phyloP scores from a whole-genome alignment of 805 yeast genomes.

The Kuraishia floccosa region DNA sequence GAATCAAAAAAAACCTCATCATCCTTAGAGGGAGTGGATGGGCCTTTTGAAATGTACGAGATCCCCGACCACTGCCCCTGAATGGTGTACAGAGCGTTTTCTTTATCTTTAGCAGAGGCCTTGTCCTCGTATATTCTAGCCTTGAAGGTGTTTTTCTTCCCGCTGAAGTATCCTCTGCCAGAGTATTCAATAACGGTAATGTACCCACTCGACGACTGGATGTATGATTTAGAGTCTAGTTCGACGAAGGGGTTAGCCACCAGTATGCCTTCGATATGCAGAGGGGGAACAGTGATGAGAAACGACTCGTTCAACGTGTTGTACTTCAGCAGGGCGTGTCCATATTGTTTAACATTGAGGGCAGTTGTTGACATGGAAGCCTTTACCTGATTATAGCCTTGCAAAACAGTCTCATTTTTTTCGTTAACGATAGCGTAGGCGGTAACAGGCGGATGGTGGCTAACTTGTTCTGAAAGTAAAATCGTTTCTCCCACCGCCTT shows the following conservation, averaged over 20 bases:
- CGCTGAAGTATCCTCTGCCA: constrained; percentile 92
- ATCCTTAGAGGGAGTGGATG: constrained; percentile 27
- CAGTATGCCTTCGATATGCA: constrained; percentile 89
- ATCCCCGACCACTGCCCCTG: constrained; percentile 88
- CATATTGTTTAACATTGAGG: constrained; percentile 80
- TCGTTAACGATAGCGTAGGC: constrained; percentile 78
- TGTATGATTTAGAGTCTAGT: constrained; percentile 78
- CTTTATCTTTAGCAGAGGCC: constrained; percentile 34
- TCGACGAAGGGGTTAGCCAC: constrained; percentile 92
- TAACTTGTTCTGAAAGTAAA: constrained; percentile 82
- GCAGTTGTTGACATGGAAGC: constrained; percentile 72
- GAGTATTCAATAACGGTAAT: constrained; percentile 63
- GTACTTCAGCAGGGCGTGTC: constrained; percentile 72
- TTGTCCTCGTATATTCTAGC: constrained; percentile 61
- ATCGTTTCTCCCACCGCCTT: constrained; percentile 62
- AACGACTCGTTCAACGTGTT: constrained; percentile 56
- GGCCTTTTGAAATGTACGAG: constrained; percentile 53
- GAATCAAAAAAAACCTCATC: constrained; percentile 58
- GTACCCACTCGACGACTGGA: constrained; percentile 76
- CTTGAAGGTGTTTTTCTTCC: constrained; percentile 88
- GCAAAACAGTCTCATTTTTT: constrained; percentile 52
- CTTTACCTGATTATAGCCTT: constrained; percentile 86
- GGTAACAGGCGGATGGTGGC: constrained; percentile 97
- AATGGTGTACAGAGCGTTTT: constrained; percentile 66
- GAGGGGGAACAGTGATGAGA: constrained; percentile 81